Evolutionary conservation across 352 stramenopile genomes (phyloP), one percentile per base, ranked within the genome.

Genomic region (Aphanomyces stellatus): DNA sequence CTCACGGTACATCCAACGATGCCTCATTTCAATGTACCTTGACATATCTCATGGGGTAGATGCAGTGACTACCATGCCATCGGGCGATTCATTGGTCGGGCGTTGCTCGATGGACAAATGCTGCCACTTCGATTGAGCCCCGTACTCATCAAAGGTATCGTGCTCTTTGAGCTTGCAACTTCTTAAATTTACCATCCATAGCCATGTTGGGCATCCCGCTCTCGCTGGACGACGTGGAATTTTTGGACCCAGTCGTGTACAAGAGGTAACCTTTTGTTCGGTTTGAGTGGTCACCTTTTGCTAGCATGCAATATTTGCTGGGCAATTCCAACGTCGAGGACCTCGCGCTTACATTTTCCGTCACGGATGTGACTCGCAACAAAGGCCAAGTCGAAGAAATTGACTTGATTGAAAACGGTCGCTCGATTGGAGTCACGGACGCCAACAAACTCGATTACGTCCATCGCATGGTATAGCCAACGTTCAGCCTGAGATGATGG

Each of bases 171-270:
- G n/a, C n/a, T n/a, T n/a, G n/a, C n/a, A n/a, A n/a, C n/a, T n/a
- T n/a, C n/a, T n/a, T n/a, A n/a, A n/a, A n/a, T n/a, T n/a, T 96
- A 31, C 73, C 99, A 40, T 96, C 99, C 72, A 99, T 99, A 77
- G 88, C 99, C 66, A 88, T 99, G 42, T 74, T 98, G 13, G 95
- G 91, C 0, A 97, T 95, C 62, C 97, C 97, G 4, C 77, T 99
- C 51, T 90, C 82, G 17, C 88, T 99, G 28, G 80, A 89, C 27
- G 96, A 99, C 75, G 72, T 99, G 2, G 88, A 98, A 72, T 81
- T 82, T 55, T 77, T 87, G 22, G 80, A 91, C 55, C 77, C 78
- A 0, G 79, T 87, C 24, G 68, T 76, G 11, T 87, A 78, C 70
- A 74, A 76, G 53, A 90, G 76, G 55, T 64, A 3, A 2, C 3